A percentile compares a stretch with the other conserved stretches of the same genome.
These are phyloP conservation scores for Helicocarpus griseus DNA, from an alignment of 2,329 filamentous ascomycete genomes.

Conservation along the genomic window DNA sequence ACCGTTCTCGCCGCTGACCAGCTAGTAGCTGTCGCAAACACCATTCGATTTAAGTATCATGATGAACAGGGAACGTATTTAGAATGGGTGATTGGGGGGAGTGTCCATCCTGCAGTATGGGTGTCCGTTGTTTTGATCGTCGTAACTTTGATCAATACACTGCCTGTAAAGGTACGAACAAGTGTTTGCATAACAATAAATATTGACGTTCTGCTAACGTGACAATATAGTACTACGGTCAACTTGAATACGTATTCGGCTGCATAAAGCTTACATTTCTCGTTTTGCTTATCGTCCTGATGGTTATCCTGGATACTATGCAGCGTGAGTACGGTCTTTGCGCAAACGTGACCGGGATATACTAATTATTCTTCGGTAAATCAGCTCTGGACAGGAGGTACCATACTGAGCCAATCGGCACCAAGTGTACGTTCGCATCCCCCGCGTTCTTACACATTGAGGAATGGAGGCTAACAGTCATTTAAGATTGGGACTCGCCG, in stretches of 20 bases:
- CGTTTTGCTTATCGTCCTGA: slow-evolving; percentile 33
- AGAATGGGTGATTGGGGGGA: slow-evolving; percentile 18
- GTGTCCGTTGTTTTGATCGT: slow-evolving; percentile 25
- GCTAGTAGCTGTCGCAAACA: slow-evolving; percentile 30
- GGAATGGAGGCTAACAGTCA: background rate
- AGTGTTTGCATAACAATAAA: slow-evolving; percentile 25
- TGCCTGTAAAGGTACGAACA: slow-evolving; percentile 28
- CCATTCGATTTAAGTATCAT: slow-evolving; percentile 31
- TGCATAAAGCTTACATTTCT: slow-evolving; percentile 30
- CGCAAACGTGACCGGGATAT: slow-evolving; percentile 5
- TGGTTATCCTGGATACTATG: slow-evolving; percentile 32
- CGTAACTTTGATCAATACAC: slow-evolving; percentile 26
- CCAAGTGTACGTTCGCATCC: slow-evolving; percentile 23
- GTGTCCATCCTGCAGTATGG: slow-evolving; percentile 30
- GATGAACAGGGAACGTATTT: slow-evolving; percentile 23
- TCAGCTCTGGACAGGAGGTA: slow-evolving; percentile 29
- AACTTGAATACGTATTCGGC: slow-evolving; percentile 28
- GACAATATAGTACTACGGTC: slow-evolving; percentile 29
- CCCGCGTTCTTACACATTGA: background rate
- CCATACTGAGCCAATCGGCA: slow-evolving; percentile 25
- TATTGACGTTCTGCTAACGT: slow-evolving; percentile 22
- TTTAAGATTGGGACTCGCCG: slow-evolving; percentile 25
- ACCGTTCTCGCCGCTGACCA: slow-evolving; percentile 26
- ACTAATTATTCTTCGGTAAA: slow-evolving; percentile 16
- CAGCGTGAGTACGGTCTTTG: slow-evolving; percentile 20